A percentile compares a stretch with the other conserved stretches of the same genome.
Conservation (phyloP, 768 basidiomycete species). For the Pleurotus salmoneostramineus region DNA sequence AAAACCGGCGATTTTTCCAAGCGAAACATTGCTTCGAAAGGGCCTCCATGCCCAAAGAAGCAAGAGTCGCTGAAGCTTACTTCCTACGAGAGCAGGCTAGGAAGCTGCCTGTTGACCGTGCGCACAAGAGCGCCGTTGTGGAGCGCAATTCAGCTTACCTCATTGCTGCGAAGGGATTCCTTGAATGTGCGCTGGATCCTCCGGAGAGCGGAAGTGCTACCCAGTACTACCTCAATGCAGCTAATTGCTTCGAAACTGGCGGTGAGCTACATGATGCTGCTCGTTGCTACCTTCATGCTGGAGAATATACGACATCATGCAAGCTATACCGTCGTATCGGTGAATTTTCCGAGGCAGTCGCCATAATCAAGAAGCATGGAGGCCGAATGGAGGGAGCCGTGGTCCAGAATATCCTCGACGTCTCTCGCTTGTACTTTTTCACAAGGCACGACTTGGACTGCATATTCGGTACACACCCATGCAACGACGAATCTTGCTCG, state of each 20-base stretch:
- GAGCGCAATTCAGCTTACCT: slow-evolving; percentile 30
- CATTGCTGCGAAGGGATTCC: slow-evolving; percentile 47
- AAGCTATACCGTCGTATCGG: slow-evolving; percentile 45
- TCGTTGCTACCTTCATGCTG: slow-evolving; percentile 33
- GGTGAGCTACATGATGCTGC: slow-evolving; percentile 41
- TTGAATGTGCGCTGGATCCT: slow-evolving; percentile 30
- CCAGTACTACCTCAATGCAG: slow-evolving; percentile 39
- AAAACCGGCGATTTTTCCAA: slow-evolving; percentile 43
- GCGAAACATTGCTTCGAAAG: slow-evolving; percentile 52
- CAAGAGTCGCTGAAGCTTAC: slow-evolving; percentile 46
- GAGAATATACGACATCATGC: slow-evolving; percentile 40
- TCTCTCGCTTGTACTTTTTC: slow-evolving; percentile 44
- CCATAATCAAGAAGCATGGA: slow-evolving; percentile 33
- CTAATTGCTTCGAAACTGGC: slow-evolving; percentile 40
- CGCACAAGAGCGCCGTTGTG: slow-evolving; percentile 15
- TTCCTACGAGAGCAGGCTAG: slow-evolving; percentile 50
- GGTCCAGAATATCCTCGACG: slow-evolving; percentile 32
- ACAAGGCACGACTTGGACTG: slow-evolving; percentile 32
- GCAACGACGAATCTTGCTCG: background rate
- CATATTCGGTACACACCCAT: slow-evolving; percentile 9
- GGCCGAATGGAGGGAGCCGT: slow-evolving; percentile 25
- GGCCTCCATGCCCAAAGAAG: slow-evolving; percentile 39
- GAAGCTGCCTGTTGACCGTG: slow-evolving; percentile 18
- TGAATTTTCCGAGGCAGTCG: slow-evolving; percentile 49
- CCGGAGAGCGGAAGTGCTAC: slow-evolving; percentile 19